Percentiles rank a stretch among this genome's conserved stretches.
Evolutionary conservation across 345 rosid genomes (phyloP).

Genomic region (Ceriops zippeliana): DNA sequence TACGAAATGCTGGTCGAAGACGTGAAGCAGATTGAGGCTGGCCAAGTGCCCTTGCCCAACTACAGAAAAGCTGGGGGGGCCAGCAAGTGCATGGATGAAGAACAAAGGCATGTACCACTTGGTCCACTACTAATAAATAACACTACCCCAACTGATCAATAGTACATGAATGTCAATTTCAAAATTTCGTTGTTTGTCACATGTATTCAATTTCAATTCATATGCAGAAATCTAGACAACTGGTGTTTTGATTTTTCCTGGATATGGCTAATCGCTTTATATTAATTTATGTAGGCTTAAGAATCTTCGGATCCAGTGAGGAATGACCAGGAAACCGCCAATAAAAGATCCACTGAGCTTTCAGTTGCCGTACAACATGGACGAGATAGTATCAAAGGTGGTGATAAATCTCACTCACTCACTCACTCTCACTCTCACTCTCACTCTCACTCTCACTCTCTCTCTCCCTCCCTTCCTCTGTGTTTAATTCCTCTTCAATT

Average conservation of each 20-base stretch:
- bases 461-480: not conserved
- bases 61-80: conserved; percentile 32
- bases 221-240: not conserved
- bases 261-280: not conserved
- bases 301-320: conserved; percentile 35
- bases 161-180: not conserved
- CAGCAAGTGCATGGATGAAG: conserved; percentile 29
- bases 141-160: not conserved
- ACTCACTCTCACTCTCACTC: not conserved
- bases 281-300: conserved; percentile 28
- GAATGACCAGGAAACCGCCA: conserved; percentile 6
- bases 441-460: not conserved
- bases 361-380: not conserved
- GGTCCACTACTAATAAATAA: too few species aligned
- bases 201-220: not conserved
- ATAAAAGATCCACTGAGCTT: conserved; percentile 8
- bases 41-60: conserved; percentile 44
- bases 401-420: not conserved
- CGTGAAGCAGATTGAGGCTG: conserved; percentile 43
- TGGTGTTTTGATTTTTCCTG: not conserved
- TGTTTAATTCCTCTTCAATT: too few species aligned
- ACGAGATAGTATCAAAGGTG: not conserved
- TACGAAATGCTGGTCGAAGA: conserved; percentile 47
- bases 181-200: not conserved
- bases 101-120: conserved; percentile 13